Conservation (phyloP, 2,329 filamentous ascomycete species). For the Aspergillus pseudonomiae region DNA sequence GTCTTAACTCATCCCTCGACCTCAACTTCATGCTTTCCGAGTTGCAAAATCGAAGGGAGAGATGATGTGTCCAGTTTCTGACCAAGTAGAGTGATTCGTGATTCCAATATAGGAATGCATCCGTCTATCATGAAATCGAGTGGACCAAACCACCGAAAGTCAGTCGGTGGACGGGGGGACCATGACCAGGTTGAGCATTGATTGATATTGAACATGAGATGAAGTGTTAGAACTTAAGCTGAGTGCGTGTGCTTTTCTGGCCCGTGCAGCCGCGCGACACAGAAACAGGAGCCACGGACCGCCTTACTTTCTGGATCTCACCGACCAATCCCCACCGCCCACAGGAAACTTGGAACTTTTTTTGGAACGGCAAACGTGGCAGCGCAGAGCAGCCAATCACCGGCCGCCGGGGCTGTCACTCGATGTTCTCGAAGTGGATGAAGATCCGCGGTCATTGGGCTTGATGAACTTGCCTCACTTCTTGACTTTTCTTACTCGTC, state of each 20-base stretch:
- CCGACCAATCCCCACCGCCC: slow-evolving; percentile 4
- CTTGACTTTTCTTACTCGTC: neutral
- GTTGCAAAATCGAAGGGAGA: no score
- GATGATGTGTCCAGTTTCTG: no score
- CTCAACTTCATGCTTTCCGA: no score
- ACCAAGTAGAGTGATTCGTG: no score
- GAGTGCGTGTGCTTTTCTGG: slow-evolving; percentile 1
- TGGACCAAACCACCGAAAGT: no score
- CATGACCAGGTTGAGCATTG: no score
- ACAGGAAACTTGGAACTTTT: slow-evolving; percentile 6
- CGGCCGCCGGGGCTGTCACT: slow-evolving; percentile 15
- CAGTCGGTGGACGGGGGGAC: no score
- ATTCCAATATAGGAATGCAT: no score
- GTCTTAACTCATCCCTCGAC: no score
- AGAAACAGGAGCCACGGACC: slow-evolving; percentile 5
- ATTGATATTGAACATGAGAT: no score
- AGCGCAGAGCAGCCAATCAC: slow-evolving; percentile 20
- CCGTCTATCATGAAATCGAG: no score
- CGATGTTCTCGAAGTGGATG: slow-evolving; percentile 28
- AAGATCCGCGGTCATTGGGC: slow-evolving; percentile 24
- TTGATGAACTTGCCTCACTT: slow-evolving; percentile 31
- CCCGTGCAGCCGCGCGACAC: slow-evolving; percentile 1
- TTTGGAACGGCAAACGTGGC: slow-evolving; percentile 23
- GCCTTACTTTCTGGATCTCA: slow-evolving; percentile 3
- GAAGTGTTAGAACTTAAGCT: neutral